Percentiles rank a stretch among this genome's conserved stretches.
Conservation (phyloP, 169 alveolate genomes). For the Eimeria brunetti region DNA sequence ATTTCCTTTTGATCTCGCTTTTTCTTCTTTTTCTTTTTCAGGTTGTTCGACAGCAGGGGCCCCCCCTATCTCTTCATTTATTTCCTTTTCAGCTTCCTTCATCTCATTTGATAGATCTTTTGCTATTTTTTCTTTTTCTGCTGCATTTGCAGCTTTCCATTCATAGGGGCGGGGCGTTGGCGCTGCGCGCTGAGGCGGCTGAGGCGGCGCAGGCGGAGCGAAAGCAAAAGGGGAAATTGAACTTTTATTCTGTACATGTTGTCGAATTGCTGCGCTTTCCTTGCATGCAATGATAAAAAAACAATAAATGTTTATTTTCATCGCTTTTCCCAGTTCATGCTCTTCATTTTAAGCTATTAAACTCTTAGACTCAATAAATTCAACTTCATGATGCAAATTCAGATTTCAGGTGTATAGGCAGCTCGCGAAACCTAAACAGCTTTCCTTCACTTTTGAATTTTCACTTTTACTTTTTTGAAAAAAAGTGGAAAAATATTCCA, state of each 20-base stretch:
- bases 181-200: not conserved
- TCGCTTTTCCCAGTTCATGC: not conserved
- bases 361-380: not conserved
- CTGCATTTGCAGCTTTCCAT: not conserved
- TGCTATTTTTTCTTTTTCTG: not conserved
- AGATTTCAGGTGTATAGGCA: constrained; percentile 37
- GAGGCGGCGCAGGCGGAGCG: not conserved
- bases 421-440: not conserved
- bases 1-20: constrained; percentile 48
- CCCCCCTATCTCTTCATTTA: not conserved
- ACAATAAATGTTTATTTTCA: not conserved
- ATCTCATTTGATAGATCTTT: constrained; percentile 2
- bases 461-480: too few relatives aligned
- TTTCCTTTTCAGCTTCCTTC: constrained; percentile 26
- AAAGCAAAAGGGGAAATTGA: not conserved
- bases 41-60: not conserved
- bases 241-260: not conserved
- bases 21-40: constrained; percentile 54
- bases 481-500: not conserved
- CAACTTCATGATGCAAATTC: too few relatives aligned
- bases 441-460: too few relatives aligned
- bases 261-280: not conserved
- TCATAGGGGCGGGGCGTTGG: not conserved
- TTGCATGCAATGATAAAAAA: not conserved
- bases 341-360: not conserved